These are phyloP conservation scores for Amaranthus tricolor DNA, from an alignment of 179 eudicot genomes.

Conservation along the genomic window DNA sequence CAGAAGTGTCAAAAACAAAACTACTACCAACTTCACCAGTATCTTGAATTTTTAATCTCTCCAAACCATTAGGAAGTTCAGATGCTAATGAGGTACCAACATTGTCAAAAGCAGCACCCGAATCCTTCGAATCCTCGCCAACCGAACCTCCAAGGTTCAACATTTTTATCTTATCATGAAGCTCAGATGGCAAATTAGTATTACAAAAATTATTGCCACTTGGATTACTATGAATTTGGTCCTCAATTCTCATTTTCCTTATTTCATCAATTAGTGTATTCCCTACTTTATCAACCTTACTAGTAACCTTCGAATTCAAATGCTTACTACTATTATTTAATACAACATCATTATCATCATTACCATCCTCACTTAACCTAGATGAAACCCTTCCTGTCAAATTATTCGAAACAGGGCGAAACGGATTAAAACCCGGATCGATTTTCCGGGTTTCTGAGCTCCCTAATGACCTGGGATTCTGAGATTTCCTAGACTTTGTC, in stretches of 20 bases:
- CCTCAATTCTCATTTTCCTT: constrained; percentile 35
- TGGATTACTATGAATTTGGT: constrained; percentile 16
- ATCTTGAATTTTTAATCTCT: constrained; percentile 37
- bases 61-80: constrained; percentile 38
- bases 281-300: constrained; percentile 32
- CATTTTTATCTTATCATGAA: constrained; percentile 27
- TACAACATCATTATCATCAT: constrained; percentile 23
- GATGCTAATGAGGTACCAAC: constrained; percentile 21
- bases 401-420: constrained; percentile 31
- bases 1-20: constrained; percentile 20
- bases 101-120: constrained; percentile 1
- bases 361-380: constrained; percentile 24
- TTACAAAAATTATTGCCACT: constrained; percentile 19
- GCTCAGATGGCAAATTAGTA: constrained; percentile 27
- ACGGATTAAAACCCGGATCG: constrained; percentile 35
- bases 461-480: constrained; percentile 30
- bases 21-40: constrained; percentile 22
- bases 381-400: constrained; percentile 26
- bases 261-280: constrained; percentile 48
- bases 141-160: constrained; percentile 32
- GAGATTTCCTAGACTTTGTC: constrained; percentile 32
- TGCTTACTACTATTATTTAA: constrained; percentile 22
- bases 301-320: constrained; percentile 26
- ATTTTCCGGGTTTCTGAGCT: constrained; percentile 32
- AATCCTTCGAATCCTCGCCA: constrained; percentile 15